Evolutionary conservation across 2,329 filamentous ascomycete species (phyloP).

Genomic region (Colletotrichum melonis): DNA sequence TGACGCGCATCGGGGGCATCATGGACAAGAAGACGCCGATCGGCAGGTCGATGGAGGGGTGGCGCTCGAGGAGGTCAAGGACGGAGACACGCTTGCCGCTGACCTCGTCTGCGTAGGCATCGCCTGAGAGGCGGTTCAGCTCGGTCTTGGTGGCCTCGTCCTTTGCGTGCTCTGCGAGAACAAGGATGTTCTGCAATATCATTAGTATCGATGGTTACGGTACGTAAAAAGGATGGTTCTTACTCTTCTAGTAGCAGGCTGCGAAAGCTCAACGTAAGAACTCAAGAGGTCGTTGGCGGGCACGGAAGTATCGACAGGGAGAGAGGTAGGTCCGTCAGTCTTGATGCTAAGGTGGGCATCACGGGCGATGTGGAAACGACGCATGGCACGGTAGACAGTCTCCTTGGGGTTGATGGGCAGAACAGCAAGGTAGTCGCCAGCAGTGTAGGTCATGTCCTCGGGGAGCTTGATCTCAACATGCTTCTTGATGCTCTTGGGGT

Average conservation of each 20-base stretch:
- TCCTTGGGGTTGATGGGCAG: slow-evolving; percentile 76
- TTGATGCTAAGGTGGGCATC: slow-evolving; percentile 74
- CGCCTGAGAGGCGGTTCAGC: slow-evolving; percentile 51
- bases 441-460: slow-evolving; percentile 71
- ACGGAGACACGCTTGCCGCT: slow-evolving; percentile 63
- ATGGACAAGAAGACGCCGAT: slow-evolving; percentile 72
- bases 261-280: slow-evolving; percentile 78
- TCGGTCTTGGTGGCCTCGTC: slow-evolving; percentile 49
- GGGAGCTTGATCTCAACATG: slow-evolving; percentile 78
- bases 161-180: slow-evolving; percentile 37
- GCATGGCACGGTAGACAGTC: slow-evolving; percentile 72
- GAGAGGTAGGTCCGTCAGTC: slow-evolving; percentile 59
- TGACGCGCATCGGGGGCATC: slow-evolving; percentile 69
- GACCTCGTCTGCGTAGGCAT: slow-evolving; percentile 52
- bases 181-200: slow-evolving; percentile 46
- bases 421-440: slow-evolving; percentile 82
- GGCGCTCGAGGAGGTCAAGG: slow-evolving; percentile 71
- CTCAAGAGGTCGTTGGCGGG: slow-evolving; percentile 73
- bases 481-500: slow-evolving; percentile 64
- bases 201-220: slow-evolving; percentile 33
- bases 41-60: slow-evolving; percentile 63
- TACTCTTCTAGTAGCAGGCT: slow-evolving; percentile 77
- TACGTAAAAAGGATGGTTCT: slow-evolving; percentile 36
- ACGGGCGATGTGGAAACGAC: slow-evolving; percentile 75
- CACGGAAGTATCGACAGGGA: slow-evolving; percentile 67